Conservation (phyloP, 352 stramenopile genomes). For the Lagenidium giganteum region DNA sequence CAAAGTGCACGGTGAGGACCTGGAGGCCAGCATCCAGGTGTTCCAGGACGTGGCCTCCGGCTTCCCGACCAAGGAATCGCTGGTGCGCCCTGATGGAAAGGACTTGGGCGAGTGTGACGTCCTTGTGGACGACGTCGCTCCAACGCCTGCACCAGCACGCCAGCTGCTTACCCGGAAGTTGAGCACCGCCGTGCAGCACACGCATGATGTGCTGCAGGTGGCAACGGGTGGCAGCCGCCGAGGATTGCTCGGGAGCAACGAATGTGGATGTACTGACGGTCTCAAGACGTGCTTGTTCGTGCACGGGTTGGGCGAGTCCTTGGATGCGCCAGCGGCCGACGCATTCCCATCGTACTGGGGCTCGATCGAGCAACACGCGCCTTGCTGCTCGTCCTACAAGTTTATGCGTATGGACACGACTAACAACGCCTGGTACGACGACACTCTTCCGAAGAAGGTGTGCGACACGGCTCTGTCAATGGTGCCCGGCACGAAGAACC, state of each 20-base stretch:
- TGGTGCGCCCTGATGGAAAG: background rate
- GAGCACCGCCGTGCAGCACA: conserved; percentile 8
- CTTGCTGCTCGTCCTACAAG: conserved; percentile 25
- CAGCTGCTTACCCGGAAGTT: background rate
- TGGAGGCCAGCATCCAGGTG: conserved; percentile 12
- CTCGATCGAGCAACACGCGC: conserved; percentile 13
- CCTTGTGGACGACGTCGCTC: background rate
- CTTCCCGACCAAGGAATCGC: conserved; percentile 6
- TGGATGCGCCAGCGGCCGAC: background rate
- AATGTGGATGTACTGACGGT: conserved; percentile 7
- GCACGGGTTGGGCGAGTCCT: conserved; percentile 15
- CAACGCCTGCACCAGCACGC: background rate
- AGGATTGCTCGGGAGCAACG: conserved; percentile 1
- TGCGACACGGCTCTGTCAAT: conserved; percentile 18
- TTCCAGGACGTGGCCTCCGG: conserved; percentile 12
- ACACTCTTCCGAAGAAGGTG: conserved; percentile 10
- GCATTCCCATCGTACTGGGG: conserved; percentile 25
- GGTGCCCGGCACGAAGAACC: background rate
- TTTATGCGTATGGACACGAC: conserved; percentile 27
- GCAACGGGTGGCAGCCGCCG: conserved; percentile 4
- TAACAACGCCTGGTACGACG: conserved; percentile 16
- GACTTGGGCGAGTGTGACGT: background rate
- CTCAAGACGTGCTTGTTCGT: conserved; percentile 26
- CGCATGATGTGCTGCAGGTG: conserved; percentile 4
- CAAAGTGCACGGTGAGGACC: conserved; percentile 12